Evolutionary conservation across 768 basidiomycete genomes (phyloP).

Genomic region (Termitomyces sp.): DNA sequence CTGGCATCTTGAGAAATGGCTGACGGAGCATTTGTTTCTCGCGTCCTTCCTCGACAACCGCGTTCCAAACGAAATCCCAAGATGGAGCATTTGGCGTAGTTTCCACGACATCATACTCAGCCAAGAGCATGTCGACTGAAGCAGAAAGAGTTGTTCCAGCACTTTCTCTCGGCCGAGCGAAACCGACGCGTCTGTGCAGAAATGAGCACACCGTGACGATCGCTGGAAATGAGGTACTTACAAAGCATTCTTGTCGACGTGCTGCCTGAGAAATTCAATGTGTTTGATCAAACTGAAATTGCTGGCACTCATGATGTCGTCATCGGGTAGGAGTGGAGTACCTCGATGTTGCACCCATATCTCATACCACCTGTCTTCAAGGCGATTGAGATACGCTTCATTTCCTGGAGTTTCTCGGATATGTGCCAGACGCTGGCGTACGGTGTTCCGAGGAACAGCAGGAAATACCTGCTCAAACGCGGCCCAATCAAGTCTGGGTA

Average conservation of each 20-base stretch:
- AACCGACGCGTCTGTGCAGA: slow-evolving; percentile 55
- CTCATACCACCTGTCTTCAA: slow-evolving; percentile 79
- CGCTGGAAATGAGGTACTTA: slow-evolving; percentile 35
- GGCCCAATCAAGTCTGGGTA: slow-evolving; percentile 59
- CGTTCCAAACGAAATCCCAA: slow-evolving; percentile 77
- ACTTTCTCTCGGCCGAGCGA: slow-evolving; percentile 38
- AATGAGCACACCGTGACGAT: slow-evolving; percentile 4
- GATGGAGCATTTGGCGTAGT: slow-evolving; percentile 33
- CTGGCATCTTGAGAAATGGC: slow-evolving; percentile 42
- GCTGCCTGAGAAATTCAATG: slow-evolving; percentile 70
- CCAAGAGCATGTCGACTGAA: slow-evolving; percentile 37
- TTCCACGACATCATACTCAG: slow-evolving; percentile 48
- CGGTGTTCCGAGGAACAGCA: slow-evolving; percentile 63
- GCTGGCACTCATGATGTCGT: slow-evolving; percentile 55
- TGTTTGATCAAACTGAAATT: slow-evolving; percentile 83
- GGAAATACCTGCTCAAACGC: slow-evolving; percentile 80
- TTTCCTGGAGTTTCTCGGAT: slow-evolving; percentile 59
- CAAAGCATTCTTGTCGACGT: slow-evolving; percentile 86
- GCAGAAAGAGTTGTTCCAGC: slow-evolving; percentile 31
- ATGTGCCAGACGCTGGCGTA: slow-evolving; percentile 61
- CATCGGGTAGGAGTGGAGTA: slow-evolving; percentile 63
- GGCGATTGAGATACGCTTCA: slow-evolving; percentile 68
- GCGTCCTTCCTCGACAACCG: slow-evolving; percentile 65
- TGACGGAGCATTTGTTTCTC: slow-evolving; percentile 62
- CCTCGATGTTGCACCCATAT: slow-evolving; percentile 73